Conservation (phyloP, 768 basidiomycete species). For the Russula vinacea region DNA sequence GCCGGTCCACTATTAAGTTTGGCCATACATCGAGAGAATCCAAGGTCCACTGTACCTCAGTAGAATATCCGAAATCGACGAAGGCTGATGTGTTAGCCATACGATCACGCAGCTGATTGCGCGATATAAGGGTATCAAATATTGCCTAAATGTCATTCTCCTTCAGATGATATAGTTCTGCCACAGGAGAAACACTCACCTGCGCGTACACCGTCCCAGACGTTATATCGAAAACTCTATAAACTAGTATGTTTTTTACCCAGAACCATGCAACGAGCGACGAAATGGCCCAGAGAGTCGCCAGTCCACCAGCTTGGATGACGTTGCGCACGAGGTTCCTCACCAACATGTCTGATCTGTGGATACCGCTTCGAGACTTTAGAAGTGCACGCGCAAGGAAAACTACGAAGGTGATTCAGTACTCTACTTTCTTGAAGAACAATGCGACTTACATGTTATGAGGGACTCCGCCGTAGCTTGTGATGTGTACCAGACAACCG, state of each 20-base stretch:
- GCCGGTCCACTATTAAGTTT: too few species aligned
- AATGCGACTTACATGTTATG: constrained; percentile 7
- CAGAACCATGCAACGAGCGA: constrained; percentile 1
- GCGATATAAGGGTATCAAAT: constrained; percentile 7
- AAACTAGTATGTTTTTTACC: background rate
- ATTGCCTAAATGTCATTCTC: background rate
- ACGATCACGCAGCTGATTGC: background rate
- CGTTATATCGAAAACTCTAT: constrained; percentile 6
- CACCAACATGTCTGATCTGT: background rate
- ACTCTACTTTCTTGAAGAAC: background rate
- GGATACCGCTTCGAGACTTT: background rate
- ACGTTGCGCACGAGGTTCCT: background rate
- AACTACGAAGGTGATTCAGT: background rate
- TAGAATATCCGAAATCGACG: background rate
- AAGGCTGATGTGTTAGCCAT: background rate
- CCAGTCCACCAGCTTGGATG: constrained; percentile 5
- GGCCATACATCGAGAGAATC: background rate
- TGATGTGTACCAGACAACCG: background rate
- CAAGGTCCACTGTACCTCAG: too few species aligned
- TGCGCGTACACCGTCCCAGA: constrained; percentile 11
- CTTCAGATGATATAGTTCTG: background rate
- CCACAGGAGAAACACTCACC: background rate
- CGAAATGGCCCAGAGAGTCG: constrained; percentile 1
- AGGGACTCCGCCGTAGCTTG: constrained; percentile 2
- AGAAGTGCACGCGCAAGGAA: constrained; percentile 5